Percentiles rank a stretch among this genome's conserved stretches.
Conservation (phyloP, 1,139 yeast genomes). For the Scheffersomyces illinoinensis region DNA sequence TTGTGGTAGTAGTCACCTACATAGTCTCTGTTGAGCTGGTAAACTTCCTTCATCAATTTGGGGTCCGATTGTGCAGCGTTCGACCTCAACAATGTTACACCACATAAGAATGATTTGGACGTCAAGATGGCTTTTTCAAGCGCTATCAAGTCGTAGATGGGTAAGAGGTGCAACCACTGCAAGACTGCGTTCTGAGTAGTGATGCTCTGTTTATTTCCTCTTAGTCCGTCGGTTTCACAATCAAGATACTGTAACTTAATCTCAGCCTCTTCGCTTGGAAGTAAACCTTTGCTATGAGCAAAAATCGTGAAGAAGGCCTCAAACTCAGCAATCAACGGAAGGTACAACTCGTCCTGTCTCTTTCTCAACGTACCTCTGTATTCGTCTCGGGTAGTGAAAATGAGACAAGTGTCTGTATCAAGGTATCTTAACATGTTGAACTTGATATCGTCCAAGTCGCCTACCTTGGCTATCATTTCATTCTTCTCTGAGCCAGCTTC, state of each 20-base stretch:
- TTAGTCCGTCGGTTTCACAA: slow-evolving; percentile 74
- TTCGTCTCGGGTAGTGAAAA: slow-evolving; percentile 79
- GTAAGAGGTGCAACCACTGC: slow-evolving; percentile 63
- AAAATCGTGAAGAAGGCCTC: slow-evolving; percentile 60
- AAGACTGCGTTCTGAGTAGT: slow-evolving; percentile 63
- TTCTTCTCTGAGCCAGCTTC: slow-evolving; percentile 29
- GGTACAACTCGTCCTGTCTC: slow-evolving; percentile 73
- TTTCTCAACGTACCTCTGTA: slow-evolving; percentile 79
- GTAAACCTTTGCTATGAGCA: slow-evolving; percentile 30
- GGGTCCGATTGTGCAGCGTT: slow-evolving; percentile 26
- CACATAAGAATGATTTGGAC: slow-evolving; percentile 84
- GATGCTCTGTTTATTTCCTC: slow-evolving; percentile 72
- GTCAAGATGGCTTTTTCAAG: slow-evolving; percentile 85
- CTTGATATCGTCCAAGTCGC: slow-evolving; percentile 56
- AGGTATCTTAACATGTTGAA: slow-evolving; percentile 69
- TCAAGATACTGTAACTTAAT: slow-evolving; percentile 62
- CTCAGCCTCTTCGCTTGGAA: slow-evolving; percentile 22
- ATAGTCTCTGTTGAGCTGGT: slow-evolving; percentile 35
- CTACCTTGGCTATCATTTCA: slow-evolving; percentile 59
- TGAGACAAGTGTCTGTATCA: slow-evolving; percentile 90
- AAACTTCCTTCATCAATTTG: slow-evolving; percentile 19
- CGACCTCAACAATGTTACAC: slow-evolving; percentile 48
- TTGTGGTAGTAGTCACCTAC: slow-evolving; percentile 30
- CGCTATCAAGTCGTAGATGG: slow-evolving; percentile 79
- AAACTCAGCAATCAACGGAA: slow-evolving; percentile 69